Base-by-base conservation (phyloP, 345 rosid genomes). In the Anastatica hierochuntica region DNA sequence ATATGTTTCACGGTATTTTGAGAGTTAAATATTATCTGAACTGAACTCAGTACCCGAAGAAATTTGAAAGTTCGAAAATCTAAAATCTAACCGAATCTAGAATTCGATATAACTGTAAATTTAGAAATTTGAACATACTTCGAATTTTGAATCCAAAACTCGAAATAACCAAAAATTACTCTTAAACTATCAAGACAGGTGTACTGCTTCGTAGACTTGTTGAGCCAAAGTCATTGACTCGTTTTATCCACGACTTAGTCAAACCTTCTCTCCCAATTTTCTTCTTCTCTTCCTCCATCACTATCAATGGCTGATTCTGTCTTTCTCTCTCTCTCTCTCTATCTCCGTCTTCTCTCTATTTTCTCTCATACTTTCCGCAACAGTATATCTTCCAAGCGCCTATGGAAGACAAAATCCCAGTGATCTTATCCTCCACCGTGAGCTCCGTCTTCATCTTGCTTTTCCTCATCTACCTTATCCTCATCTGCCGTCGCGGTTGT, bases 371-470 rank as follows among this genome's bases (percentile, higher is more conserved):
- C 33, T 17, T 13, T 10, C 1, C 40, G 3, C 30, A 29, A 18
- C 40, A 27, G 16, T 24, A 14, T n/a, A 27, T 40, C 43, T 1
- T 41, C 20, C 30, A 16, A 43, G 36, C 62, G n/a, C 36, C 57
- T 27, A 73, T 78, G 82, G 40, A 14, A 8, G 0, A 16, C 7
- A 0, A 0, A 33, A 0, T 55, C 37, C 39, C 46, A 53, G 43
- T 44, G 0, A 9, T 62, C 26, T 4, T 79, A 1, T 73, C 83
- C 3, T 72, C 75, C 10, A 7, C 29, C 4, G 52, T 51, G 1
- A 60, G 63, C 71, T 70, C 78, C 61, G 0, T 56, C 61, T 2
- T 70, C 16, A 17, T 73, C 26, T 23, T 63, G 4, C 6, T 77
- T 0, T 0, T 78, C 57, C 14, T 78, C 33, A 29, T 30, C 53